A percentile compares a stretch with the other conserved stretches of the same genome.
Evolutionary conservation across 176 grass and related monocot genomes (phyloP).

Genomic region (Ensete ventricosum): DNA sequence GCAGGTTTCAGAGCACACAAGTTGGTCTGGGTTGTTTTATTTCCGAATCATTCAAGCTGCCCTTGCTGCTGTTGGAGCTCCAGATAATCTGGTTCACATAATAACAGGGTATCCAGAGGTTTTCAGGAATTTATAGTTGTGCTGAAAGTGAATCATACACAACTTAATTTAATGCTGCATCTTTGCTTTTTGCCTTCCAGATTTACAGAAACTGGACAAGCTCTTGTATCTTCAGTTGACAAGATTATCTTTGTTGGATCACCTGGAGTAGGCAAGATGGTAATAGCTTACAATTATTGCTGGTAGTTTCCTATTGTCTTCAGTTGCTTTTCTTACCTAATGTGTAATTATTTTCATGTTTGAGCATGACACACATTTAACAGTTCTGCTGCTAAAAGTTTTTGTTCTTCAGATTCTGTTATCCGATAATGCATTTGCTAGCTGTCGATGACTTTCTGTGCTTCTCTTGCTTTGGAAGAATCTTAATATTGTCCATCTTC

Average conservation of each 20-base stretch:
- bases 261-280: slow-evolving; percentile 92
- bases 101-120: slow-evolving; percentile 65
- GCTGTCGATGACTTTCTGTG: neutral
- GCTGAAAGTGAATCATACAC: neutral
- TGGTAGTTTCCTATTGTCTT: slow-evolving; percentile 1
- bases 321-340: neutral
- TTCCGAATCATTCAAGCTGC: slow-evolving; percentile 91
- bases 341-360: slow-evolving; percentile 9
- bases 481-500: neutral
- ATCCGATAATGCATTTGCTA: neutral
- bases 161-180: slow-evolving; percentile 9
- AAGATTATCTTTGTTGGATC: slow-evolving; percentile 99
- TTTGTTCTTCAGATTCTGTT: neutral
- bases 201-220: slow-evolving; percentile 92
- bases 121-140: slow-evolving; percentile 18
- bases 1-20: slow-evolving; percentile 92
- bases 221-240: slow-evolving; percentile 91
- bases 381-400: slow-evolving; percentile 1
- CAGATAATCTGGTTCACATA: slow-evolving; percentile 90
- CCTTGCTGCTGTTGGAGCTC: slow-evolving; percentile 87
- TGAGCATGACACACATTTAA: neutral
- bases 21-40: slow-evolving; percentile 98
- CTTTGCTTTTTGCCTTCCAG: slow-evolving; percentile 26
- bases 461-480: neutral
- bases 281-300: slow-evolving; percentile 19